These are phyloP conservation scores for Aureococcus anophagefferens DNA, from an alignment of 108 stramenopile species.

Conservation along the genomic window DNA sequence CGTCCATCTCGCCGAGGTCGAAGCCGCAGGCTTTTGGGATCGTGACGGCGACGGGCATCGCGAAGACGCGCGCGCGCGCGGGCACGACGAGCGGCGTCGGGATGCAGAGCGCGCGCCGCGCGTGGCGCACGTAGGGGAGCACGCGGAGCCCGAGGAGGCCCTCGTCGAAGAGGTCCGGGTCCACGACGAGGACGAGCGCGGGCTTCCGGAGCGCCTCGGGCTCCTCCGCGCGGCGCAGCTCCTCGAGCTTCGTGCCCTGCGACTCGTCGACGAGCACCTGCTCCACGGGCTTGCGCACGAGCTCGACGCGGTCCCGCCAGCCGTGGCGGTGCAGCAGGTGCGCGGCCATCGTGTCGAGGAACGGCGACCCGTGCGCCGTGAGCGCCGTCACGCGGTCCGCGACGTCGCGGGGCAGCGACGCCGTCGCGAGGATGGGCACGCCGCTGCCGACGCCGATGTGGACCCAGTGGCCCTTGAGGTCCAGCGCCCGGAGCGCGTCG, in stretches of 20 bases:
- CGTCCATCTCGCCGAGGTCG: not conserved
- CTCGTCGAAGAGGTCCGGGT: not conserved
- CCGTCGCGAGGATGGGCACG: not conserved
- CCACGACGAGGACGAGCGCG: not conserved
- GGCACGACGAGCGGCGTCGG: not conserved
- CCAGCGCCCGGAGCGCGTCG: not conserved
- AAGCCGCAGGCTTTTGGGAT: not conserved
- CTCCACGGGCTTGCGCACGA: not conserved
- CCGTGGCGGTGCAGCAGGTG: too few relatives aligned
- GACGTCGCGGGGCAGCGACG: not conserved
- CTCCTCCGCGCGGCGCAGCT: too few relatives aligned
- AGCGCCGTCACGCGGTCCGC: too few relatives aligned
- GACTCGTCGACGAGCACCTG: not conserved
- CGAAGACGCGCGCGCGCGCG: not conserved
- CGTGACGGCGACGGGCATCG: not conserved
- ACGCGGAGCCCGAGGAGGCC: not conserved
- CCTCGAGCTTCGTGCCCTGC: not conserved
- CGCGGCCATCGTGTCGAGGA: not conserved
- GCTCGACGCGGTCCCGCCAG: too few relatives aligned
- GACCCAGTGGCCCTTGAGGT: not conserved
- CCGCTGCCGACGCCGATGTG: not conserved
- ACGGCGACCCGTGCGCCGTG: not conserved
- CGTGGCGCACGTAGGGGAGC: not conserved
- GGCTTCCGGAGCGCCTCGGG: too few relatives aligned
- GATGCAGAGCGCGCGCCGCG: not conserved